Evolutionary conservation across 345 rosid genomes (phyloP), one percentile per base, ranked within the genome.

Genomic region (Schrenkiella parvula): DNA sequence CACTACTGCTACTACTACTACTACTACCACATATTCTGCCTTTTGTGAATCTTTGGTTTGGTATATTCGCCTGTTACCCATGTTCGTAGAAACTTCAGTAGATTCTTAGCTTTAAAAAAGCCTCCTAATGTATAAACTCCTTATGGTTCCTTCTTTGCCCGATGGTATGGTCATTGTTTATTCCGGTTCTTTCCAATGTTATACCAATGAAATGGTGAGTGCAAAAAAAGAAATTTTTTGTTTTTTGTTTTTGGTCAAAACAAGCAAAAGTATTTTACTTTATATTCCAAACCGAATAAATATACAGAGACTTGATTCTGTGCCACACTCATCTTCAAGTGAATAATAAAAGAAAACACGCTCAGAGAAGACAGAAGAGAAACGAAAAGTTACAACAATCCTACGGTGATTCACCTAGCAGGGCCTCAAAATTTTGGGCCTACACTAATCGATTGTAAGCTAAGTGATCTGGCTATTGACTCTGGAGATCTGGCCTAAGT

Each of bases 401-500:
- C 25, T 68, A 50, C 32, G 56, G 57, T 69, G 56, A 37, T 54
- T 42, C 26, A 28, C 53, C 23, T 68, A 68, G 19, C 54, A 54
- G 18, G 38, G 29, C 41, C 72, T 41, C 53, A 68, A 41, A 7
- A 25, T 15, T 17, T 17, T 43, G 22, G 50, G 50, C 50, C 47
- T 22, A 25, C 52, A 67, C 72, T 68, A 67, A 26, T 39, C 15
- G 17, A 29, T 54, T 65, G 71, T 60, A 64, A 70, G 62, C 64
- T 55, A 71, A 17, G 71, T 11, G 55, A 43, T 43, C 32, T 37
- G 28, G 66, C 87, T 91, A 87, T 70, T 68, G 80, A 66, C 68
- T 75, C 56, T 82, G 82, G 70, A 80, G 57, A 74, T 88, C 85
- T 75, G 82, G 72, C 76, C 71, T 73, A 55, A 48, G 73, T 25